Conservation (phyloP, 306 rosid species). For the Dryas octopetala region DNA sequence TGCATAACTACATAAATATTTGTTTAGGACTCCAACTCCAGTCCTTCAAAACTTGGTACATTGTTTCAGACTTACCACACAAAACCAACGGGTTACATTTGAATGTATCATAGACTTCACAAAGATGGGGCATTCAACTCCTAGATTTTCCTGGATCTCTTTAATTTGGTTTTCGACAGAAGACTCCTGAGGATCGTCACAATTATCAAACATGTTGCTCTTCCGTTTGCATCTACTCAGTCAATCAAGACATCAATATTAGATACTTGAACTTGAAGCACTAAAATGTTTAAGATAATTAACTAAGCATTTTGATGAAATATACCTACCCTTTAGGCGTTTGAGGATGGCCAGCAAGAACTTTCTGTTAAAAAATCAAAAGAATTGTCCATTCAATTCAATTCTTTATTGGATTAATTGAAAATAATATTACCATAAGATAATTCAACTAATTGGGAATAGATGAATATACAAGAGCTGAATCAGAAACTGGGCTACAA, state of each 20-base stretch:
- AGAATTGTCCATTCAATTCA: neutral
- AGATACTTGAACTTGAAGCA: neutral
- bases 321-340: constrained; percentile 9
- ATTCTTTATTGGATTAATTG: neutral
- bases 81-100: constrained; percentile 24
- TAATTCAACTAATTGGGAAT: neutral
- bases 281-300: too few species aligned
- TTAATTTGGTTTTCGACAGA: constrained; percentile 19
- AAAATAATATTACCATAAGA: neutral
- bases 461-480: neutral
- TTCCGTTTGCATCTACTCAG: constrained; percentile 9
- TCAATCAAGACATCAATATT: neutral
- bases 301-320: neutral
- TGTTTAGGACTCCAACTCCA: neutral
- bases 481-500: neutral
- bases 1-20: neutral
- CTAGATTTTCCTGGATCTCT: constrained; percentile 29
- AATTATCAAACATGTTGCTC: constrained; percentile 1
- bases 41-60: neutral
- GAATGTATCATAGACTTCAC: constrained; percentile 33
- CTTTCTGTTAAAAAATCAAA: constrained; percentile 1
- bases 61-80: constrained; percentile 22
- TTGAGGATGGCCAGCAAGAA: neutral
- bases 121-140: constrained; percentile 25
- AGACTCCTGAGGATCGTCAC: constrained; percentile 6